phyloP scores from a whole-genome alignment of 129 eudicot species.

The Mikania micrantha region DNA sequence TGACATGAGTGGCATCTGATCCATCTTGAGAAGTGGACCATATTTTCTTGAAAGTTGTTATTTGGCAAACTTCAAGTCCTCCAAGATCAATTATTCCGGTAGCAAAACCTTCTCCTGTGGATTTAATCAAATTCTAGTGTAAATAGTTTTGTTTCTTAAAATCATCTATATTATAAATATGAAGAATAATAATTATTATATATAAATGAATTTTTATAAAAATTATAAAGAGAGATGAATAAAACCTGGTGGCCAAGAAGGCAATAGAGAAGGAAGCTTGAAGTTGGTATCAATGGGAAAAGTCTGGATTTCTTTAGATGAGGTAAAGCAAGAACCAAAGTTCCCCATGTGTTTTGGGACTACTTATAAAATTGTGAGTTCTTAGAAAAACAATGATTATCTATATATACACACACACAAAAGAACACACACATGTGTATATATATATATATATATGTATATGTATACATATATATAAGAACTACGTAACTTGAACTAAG shows the following conservation, averaged over 20 bases:
- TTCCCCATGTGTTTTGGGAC: constrained; percentile 26
- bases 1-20: constrained; percentile 25
- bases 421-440: not conserved
- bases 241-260: constrained; percentile 48
- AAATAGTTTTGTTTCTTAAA: too few relatives aligned
- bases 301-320: not conserved
- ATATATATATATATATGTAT: too few relatives aligned
- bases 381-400: not conserved
- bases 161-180: not conserved
- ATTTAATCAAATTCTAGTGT: not conserved
- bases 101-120: constrained; percentile 42
- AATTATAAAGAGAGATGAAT: not conserved
- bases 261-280: constrained; percentile 40
- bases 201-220: not conserved
- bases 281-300: constrained; percentile 30
- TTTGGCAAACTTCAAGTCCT: constrained; percentile 41
- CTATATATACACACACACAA: not conserved
- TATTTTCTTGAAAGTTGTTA: constrained; percentile 36
- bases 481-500: not conserved
- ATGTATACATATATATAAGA: too few relatives aligned
- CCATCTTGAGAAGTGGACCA: constrained; percentile 38
- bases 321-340: constrained; percentile 1
- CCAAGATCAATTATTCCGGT: constrained; percentile 47
- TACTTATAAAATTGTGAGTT: too few relatives aligned
- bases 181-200: not conserved